Conservation (phyloP, 2,329 filamentous ascomycete species). For the Fusarium oxysporum region DNA sequence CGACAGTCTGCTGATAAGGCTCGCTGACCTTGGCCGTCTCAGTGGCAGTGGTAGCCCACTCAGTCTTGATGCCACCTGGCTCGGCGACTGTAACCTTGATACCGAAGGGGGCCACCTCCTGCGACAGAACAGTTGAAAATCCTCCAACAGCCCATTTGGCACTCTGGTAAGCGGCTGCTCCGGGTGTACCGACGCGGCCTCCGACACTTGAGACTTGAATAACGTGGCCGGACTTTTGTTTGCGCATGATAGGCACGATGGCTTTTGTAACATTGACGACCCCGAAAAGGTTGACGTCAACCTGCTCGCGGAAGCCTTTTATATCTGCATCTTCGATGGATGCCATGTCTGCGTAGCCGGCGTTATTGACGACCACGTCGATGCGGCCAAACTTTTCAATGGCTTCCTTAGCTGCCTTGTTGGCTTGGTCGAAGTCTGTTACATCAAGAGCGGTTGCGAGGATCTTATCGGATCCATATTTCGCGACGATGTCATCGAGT, state of each 20-base stretch:
- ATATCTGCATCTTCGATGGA: constrained; percentile 65
- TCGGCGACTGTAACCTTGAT: constrained; percentile 55
- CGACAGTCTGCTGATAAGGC: constrained; percentile 52
- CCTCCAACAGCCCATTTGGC: constrained; percentile 55
- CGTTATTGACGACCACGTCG: constrained; percentile 72
- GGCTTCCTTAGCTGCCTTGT: constrained; percentile 50
- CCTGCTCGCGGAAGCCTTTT: constrained; percentile 61
- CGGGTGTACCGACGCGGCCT: constrained; percentile 50
- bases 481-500: constrained; percentile 50
- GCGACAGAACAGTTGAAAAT: constrained; percentile 51
- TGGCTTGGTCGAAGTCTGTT: constrained; percentile 54
- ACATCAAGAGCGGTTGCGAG: constrained; percentile 65
- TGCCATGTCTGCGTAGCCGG: constrained; percentile 66
- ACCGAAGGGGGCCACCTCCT: constrained; percentile 53
- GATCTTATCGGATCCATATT: constrained; percentile 56
- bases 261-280: constrained; percentile 64
- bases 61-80: constrained; percentile 56
- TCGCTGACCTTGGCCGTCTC: constrained; percentile 45
- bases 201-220: constrained; percentile 56
- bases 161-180: constrained; percentile 52
- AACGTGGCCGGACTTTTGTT: constrained; percentile 49
- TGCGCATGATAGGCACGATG: constrained; percentile 50
- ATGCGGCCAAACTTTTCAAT: constrained; percentile 63
- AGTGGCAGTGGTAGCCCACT: constrained; percentile 52
- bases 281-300: constrained; percentile 72